These are phyloP conservation scores for Leishmania major DNA, from an alignment of 208 protist genomes.

Conservation along the genomic window DNA sequence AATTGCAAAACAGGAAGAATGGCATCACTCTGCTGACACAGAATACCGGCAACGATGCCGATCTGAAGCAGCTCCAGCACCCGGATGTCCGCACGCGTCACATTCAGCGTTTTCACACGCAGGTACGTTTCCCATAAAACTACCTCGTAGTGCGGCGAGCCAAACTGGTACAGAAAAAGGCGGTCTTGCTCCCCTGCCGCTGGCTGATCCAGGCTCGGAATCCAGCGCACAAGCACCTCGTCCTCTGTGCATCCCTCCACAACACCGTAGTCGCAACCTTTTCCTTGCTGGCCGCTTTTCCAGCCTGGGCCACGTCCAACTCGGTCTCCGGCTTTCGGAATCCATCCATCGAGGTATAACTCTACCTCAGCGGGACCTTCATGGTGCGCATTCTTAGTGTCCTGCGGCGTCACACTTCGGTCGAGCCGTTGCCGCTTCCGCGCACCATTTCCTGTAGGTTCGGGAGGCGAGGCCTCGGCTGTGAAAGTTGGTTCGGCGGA, in stretches of 20 bases:
- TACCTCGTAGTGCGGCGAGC: conserved; percentile 60
- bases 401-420: conserved; percentile 13
- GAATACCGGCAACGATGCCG: conserved; percentile 57
- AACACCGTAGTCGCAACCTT: conserved; percentile 71
- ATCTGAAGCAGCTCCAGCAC: conserved; percentile 73
- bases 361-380: conserved; percentile 10
- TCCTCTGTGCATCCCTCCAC: conserved; percentile 64
- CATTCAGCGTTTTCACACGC: conserved; percentile 43
- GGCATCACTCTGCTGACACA: conserved; percentile 77
- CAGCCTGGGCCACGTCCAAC: conserved; percentile 80
- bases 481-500: conserved; percentile 11
- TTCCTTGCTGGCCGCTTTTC: conserved; percentile 59
- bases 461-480: conserved; percentile 1
- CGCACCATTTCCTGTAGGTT: conserved; percentile 9
- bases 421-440: conserved; percentile 17
- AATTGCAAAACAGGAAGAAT: conserved; percentile 76
- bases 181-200: conserved; percentile 23
- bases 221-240: conserved; percentile 75
- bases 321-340: conserved; percentile 58
- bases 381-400: conserved; percentile 11
- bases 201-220: conserved; percentile 53
- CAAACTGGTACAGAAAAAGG: conserved; percentile 76
- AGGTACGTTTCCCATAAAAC: conserved; percentile 63
- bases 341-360: conserved; percentile 41
- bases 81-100: conserved; percentile 37